phyloP scores from a whole-genome alignment of 805 yeast genomes.

The Kuraishia borneana region DNA sequence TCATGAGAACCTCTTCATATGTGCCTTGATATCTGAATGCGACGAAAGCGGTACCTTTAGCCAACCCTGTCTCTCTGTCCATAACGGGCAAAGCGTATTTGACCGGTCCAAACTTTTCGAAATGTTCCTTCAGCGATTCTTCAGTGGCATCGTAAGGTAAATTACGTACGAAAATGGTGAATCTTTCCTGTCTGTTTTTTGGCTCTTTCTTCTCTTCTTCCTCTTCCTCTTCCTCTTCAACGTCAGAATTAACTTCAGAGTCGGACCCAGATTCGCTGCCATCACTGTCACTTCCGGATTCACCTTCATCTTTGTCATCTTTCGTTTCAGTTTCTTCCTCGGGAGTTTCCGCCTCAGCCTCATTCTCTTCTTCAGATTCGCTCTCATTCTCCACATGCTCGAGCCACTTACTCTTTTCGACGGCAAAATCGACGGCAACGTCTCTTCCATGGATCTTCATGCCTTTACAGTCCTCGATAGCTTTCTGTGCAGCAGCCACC shows the following conservation, averaged over 20 bases:
- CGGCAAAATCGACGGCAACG: constrained; percentile 90
- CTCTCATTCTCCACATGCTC: constrained; percentile 33
- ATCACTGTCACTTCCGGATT: constrained; percentile 17
- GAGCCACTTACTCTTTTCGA: constrained; percentile 82
- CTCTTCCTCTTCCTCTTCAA: constrained; percentile 13
- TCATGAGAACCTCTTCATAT: constrained; percentile 54
- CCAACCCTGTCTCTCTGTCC: constrained; percentile 75
- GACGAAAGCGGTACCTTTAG: constrained; percentile 92
- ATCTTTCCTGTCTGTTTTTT: constrained; percentile 55
- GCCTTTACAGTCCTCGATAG: constrained; percentile 65
- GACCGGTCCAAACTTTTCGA: constrained; percentile 73
- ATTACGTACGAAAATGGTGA: constrained; percentile 78
- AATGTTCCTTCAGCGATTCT: constrained; percentile 70
- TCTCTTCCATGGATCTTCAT: constrained; percentile 79
- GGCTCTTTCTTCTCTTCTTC: constrained; percentile 24
- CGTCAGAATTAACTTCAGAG: constrained; percentile 16
- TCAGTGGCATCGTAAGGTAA: constrained; percentile 90
- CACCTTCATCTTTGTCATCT: constrained; percentile 22
- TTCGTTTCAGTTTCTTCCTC: constrained; percentile 24
- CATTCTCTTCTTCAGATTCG: constrained; percentile 26
- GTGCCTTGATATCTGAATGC: constrained; percentile 60
- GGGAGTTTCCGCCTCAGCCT: constrained; percentile 27
- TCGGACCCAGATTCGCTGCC: constrained; percentile 9
- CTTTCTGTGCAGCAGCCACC: constrained; percentile 63
- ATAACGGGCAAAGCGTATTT: constrained; percentile 89